Evolutionary conservation across 345 rosid species (phyloP).

Genomic region (Salix brachista): DNA sequence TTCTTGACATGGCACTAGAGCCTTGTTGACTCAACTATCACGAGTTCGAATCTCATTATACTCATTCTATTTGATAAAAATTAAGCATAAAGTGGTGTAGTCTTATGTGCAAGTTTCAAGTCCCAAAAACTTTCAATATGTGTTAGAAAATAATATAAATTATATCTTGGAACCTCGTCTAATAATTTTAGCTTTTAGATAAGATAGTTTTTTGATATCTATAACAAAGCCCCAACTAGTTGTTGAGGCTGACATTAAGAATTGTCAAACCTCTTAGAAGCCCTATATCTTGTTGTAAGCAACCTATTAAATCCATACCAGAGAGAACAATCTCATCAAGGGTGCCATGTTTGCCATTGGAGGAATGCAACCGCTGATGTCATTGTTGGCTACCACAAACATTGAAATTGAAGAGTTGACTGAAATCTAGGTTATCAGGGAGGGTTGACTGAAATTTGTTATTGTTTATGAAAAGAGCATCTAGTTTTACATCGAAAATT

Average conservation of each 20-base stretch:
- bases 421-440: constrained; percentile 62
- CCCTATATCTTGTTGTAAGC: constrained; percentile 57
- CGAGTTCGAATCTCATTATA: no score
- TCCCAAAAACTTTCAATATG: no score
- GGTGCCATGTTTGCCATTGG: constrained; percentile 57
- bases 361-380: constrained; percentile 59
- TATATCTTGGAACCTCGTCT: no score
- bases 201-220: no score
- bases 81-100: no score
- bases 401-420: constrained; percentile 77
- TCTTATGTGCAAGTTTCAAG: no score
- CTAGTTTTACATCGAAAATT: constrained; percentile 64
- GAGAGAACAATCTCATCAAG: constrained; percentile 50
- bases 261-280: constrained; percentile 43
- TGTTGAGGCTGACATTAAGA: constrained; percentile 62
- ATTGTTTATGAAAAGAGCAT: constrained; percentile 76
- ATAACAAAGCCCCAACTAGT: constrained; percentile 46
- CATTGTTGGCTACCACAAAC: constrained; percentile 64
- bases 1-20: no score
- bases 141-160: no score
- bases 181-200: no score
- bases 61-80: no score
- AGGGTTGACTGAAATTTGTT: constrained; percentile 55
- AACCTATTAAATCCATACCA: constrained; percentile 52
- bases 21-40: no score